phyloP scores from a whole-genome alignment of 306 rosid species.

The Castanea mollissima region DNA sequence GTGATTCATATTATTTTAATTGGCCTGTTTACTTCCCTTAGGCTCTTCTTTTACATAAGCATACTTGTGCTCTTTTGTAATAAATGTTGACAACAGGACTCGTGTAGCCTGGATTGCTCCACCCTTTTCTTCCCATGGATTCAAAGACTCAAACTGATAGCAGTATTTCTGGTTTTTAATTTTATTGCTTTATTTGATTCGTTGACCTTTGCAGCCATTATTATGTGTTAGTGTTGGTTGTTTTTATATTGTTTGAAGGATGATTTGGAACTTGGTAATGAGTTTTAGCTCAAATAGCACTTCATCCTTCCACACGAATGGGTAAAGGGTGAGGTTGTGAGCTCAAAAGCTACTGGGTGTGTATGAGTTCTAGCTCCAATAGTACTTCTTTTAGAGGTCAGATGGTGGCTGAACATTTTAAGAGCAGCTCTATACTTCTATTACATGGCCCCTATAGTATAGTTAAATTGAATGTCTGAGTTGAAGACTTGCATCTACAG shows the following conservation, averaged over 20 bases:
- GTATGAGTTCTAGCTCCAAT: too few relatives aligned
- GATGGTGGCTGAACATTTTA: not conserved
- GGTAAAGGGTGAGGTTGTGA: too few relatives aligned
- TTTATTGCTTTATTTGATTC: not conserved
- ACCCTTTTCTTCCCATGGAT: slow-evolving; percentile 1
- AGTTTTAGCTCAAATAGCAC: too few relatives aligned
- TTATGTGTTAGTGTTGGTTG: too few relatives aligned
- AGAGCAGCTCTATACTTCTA: not conserved
- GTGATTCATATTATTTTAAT: slow-evolving; percentile 68
- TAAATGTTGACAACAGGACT: slow-evolving; percentile 15
- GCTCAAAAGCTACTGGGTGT: too few relatives aligned
- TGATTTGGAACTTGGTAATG: not conserved
- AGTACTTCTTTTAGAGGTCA: too few relatives aligned
- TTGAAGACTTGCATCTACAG: not conserved
- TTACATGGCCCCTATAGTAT: not conserved
- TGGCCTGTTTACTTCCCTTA: slow-evolving; percentile 84
- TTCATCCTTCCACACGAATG: too few relatives aligned
- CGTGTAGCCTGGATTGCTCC: not conserved
- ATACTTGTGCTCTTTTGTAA: slow-evolving; percentile 20
- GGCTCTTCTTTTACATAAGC: slow-evolving; percentile 16
- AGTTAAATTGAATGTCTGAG: not conserved
- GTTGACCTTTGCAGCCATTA: not conserved
- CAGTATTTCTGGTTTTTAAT: not conserved
- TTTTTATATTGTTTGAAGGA: not conserved
- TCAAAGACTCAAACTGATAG: not conserved